Evolutionary conservation across 2,329 filamentous ascomycete genomes (phyloP), one percentile per base, ranked within the genome.

Genomic region (Fusarium sp.): DNA sequence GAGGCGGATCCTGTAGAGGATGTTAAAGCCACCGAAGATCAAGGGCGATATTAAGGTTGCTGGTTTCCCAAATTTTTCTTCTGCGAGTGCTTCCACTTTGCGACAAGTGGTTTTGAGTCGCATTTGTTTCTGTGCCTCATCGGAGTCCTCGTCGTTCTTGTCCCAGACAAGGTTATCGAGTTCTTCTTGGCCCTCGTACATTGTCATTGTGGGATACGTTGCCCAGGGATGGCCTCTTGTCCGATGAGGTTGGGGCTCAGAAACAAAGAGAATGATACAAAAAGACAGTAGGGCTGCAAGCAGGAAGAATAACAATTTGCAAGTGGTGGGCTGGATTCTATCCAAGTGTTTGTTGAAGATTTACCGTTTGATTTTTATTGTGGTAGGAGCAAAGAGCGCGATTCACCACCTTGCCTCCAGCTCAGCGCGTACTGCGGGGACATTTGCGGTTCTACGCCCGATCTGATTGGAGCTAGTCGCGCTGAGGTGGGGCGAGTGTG

Each of bases 21-120:
- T 40, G 44, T 78, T 75, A 63, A 71, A 77, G 7, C 73, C 75
- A 0, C 72, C 75, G 27, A 72, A 27, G 0, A 71, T 56, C 14
- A 74, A 24, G 1, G 75, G 49, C 1, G 59, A 36, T 3, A 72
- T 36, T 14, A 66, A 33, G 5, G 6, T 66, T 53, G 69, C 67
- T n/a, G 44, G 46, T 29, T 55, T 60, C 0, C 35, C 56, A 5
- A 70, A 36, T 1, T 60, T 62, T 2, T 62, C 9, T 24, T 62
- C 16, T 2, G 22, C 56, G 1, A 71, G 55, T 1, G 29, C 4
- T 31, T 73, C 59, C 6, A 73, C 60, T 38, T 44, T 27, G 2
- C 29, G 62, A 24, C 64, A 73, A 24, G 42, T 60, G 2, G 72
- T 20, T 16, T 57, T 59, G 6, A 68, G 57, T 16, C 70, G 20